A percentile compares a stretch with the other conserved stretches of the same genome.
These are phyloP conservation scores for Carpinus viminea DNA, from an alignment of 306 rosid genomes.

Conservation along the genomic window DNA sequence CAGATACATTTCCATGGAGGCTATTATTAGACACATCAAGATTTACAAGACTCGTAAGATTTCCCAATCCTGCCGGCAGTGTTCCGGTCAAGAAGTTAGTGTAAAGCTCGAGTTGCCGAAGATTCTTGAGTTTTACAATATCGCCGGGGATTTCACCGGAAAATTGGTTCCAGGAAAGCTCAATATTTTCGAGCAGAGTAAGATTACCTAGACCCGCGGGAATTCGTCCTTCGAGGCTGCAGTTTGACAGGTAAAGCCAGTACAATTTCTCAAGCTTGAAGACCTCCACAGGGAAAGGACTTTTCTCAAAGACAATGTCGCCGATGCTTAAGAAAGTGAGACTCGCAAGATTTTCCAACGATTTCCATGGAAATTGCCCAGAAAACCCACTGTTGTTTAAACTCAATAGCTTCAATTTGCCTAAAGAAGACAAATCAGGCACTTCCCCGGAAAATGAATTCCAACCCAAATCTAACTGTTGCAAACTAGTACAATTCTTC, in stretches of 20 bases:
- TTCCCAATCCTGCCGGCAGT: constrained; percentile 62
- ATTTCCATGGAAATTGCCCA: constrained; percentile 84
- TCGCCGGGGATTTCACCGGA: constrained; percentile 66
- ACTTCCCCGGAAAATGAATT: constrained; percentile 61
- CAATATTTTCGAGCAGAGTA: constrained; percentile 57
- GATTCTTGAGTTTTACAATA: constrained; percentile 53
- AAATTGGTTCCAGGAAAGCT: constrained; percentile 60
- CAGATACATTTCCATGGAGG: constrained; percentile 72
- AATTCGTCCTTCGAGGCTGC: constrained; percentile 59
- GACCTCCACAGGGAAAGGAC: constrained; percentile 57
- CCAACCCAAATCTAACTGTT: constrained; percentile 60
- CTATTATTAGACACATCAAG: constrained; percentile 61
- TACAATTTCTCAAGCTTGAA: constrained; percentile 59
- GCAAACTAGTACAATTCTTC: constrained; percentile 60
- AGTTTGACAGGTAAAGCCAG: constrained; percentile 80
- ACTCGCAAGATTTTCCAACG: constrained; percentile 56
- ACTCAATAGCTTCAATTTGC: constrained; percentile 46
- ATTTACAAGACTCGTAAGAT: constrained; percentile 54
- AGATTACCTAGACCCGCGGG: constrained; percentile 73
- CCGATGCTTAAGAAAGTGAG: constrained; percentile 75
- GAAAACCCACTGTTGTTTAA: constrained; percentile 62
- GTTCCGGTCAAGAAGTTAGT: constrained; percentile 53
- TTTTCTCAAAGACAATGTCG: constrained; percentile 48
- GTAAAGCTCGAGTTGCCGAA: constrained; percentile 66
- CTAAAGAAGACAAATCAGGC: constrained; percentile 65